Percentiles rank a stretch among this genome's conserved stretches.
Conservation (phyloP, 2,329 filamentous ascomycete genomes). For the Lasiodiplodia gonubiensis region DNA sequence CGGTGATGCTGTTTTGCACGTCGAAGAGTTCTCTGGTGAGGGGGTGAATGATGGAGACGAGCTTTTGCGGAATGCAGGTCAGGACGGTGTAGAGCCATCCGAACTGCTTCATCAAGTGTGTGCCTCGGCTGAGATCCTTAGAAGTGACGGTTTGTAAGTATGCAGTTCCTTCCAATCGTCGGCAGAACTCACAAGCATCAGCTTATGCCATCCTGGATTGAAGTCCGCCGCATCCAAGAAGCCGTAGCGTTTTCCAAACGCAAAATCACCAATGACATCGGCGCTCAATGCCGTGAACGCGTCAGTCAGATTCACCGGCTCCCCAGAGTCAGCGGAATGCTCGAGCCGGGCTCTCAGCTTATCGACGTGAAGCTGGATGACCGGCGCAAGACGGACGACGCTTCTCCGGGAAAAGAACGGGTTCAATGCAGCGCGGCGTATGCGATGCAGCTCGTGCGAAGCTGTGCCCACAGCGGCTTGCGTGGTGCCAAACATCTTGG, state of each 20-base stretch:
- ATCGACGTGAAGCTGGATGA: slow-evolving; percentile 32
- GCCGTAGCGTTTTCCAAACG: slow-evolving; percentile 34
- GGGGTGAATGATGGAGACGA: slow-evolving; percentile 37
- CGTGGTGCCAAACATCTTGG: slow-evolving; percentile 38
- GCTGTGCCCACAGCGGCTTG: slow-evolving; percentile 34
- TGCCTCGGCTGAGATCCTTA: slow-evolving; percentile 36
- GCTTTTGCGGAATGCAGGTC: slow-evolving; percentile 30
- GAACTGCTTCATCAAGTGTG: slow-evolving; percentile 39
- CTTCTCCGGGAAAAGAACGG: slow-evolving; percentile 44
- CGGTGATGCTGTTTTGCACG: slow-evolving; percentile 39
- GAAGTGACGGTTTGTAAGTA: background rate
- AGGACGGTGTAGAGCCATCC: slow-evolving; percentile 31
- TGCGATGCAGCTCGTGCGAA: slow-evolving; percentile 41
- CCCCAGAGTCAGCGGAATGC: slow-evolving; percentile 16
- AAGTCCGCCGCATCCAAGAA: slow-evolving; percentile 34
- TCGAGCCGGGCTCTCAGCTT: slow-evolving; percentile 31
- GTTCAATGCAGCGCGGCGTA: slow-evolving; percentile 40
- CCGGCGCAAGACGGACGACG: slow-evolving; percentile 33
- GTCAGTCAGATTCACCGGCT: slow-evolving; percentile 34
- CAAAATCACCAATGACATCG: slow-evolving; percentile 31
- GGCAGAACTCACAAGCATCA: slow-evolving; percentile 34
- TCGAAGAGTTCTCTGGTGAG: slow-evolving; percentile 36
- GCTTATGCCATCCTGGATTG: slow-evolving; percentile 31
- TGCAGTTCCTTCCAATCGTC: background rate
- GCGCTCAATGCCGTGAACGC: slow-evolving; percentile 34